Percentiles rank a stretch among this genome's conserved stretches.
Conservation (phyloP, 345 rosid species). For the Reutealis trisperma region DNA sequence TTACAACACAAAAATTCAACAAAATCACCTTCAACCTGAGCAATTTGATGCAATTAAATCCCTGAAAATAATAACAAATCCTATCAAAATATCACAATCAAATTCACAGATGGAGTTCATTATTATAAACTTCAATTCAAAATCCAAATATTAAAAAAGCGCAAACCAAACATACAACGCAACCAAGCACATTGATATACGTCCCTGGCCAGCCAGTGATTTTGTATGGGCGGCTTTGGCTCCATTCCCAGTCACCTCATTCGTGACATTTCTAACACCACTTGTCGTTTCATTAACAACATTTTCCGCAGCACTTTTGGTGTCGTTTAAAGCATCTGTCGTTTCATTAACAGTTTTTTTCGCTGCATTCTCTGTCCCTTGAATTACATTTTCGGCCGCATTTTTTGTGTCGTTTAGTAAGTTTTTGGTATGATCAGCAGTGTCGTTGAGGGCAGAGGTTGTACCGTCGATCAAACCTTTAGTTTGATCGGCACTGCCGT, state of each 20-base stretch:
- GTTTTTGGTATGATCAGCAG: not conserved
- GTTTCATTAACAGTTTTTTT: not conserved
- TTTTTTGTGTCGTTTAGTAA: not conserved
- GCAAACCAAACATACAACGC: not conserved
- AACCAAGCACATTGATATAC: not conserved
- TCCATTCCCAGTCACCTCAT: not conserved
- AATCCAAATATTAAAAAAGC: not conserved
- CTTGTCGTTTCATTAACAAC: conserved; percentile 3
- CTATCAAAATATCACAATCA: not conserved
- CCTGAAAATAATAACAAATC: not conserved
- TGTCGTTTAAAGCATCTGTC: not conserved
- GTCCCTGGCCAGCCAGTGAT: not conserved
- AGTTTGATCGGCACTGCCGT: not conserved
- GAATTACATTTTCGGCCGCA: not conserved
- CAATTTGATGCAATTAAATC: not conserved
- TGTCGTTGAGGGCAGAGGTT: not conserved
- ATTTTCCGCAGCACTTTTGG: conserved; percentile 1
- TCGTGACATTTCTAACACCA: not conserved
- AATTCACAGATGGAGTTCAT: not conserved
- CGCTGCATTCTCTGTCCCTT: not conserved
- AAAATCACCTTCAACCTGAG: no score
- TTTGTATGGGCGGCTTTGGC: not conserved
- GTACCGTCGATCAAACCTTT: not conserved
- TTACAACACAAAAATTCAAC: no score
- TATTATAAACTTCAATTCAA: no score